Evolutionary conservation across 805 yeast genomes (phyloP), one percentile per base, ranked within the genome.

Genomic region (Hemisphaericaspora nanyangensis): DNA sequence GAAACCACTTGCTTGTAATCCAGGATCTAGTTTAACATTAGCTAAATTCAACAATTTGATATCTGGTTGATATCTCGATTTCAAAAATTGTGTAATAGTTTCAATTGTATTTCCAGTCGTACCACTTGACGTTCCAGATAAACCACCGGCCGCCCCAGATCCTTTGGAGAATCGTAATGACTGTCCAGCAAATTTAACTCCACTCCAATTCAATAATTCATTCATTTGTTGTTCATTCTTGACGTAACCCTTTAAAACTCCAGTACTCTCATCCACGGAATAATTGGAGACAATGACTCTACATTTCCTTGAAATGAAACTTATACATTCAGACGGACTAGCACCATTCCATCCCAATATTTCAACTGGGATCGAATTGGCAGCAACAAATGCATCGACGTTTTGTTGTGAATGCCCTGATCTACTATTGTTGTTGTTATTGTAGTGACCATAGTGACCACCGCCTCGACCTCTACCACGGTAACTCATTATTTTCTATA

Each of bases 331-430:
- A 15, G 74, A 79, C 43, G 72, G 70, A 2, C 83, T 58, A 1
- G 89, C 95, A 44, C 87, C 85, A 43, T 83, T 80, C 96, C 96
- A 89, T 32, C 89, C 87, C 28, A 71, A 63, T 8, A 88, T 71
- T 46, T 84, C 87, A 8, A 88, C 72, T 3, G 73, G 66, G 4
- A 77, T 67, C 25, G 62, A 45, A 45, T 63, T 68, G 15, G 54
- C 57, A 8, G 56, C 44, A 39, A 52, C 58, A 46, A 53, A 61
- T 34, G 58, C 56, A 37, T 55, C 55, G 34, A 51, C 49, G 35
- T 50, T 56, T 40, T 54, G 58, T 24, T 48, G 54, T 44, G 42
- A 32, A 17, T 25, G 17, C 43, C 44, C 26, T 31, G 38, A 33
- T 12, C 26, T 24, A 16, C 33, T 29, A 8, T n/a, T 27, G 13